These are phyloP conservation scores for Fusarium guadeloupense DNA, from an alignment of 2,329 filamentous ascomycete species.

Conservation along the genomic window DNA sequence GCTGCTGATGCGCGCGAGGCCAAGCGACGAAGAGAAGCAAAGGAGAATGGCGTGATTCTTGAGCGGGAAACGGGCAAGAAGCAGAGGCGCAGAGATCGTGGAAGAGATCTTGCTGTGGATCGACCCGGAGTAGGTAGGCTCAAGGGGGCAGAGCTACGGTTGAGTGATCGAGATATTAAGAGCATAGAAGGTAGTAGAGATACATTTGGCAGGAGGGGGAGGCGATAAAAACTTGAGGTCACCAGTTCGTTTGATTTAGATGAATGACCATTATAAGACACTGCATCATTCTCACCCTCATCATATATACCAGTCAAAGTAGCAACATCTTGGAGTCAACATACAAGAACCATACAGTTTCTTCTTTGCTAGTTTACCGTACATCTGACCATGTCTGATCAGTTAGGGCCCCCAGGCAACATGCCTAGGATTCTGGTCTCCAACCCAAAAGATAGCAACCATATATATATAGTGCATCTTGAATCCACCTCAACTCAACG, in stretches of 20 bases:
- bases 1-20: constrained; percentile 73
- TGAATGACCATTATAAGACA: background rate
- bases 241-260: background rate
- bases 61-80: constrained; percentile 64
- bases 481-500: constrained; percentile 10
- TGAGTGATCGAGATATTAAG: constrained; percentile 80
- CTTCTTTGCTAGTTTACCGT: constrained; percentile 25
- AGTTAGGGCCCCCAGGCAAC: constrained; percentile 15
- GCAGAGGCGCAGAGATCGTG: constrained; percentile 54
- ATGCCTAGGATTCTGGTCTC: constrained; percentile 25
- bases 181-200: constrained; percentile 69
- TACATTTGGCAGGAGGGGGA: constrained; percentile 53
- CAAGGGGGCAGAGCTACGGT: constrained; percentile 77
- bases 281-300: background rate
- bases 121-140: constrained; percentile 83
- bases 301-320: background rate
- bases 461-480: constrained; percentile 48
- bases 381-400: constrained; percentile 20
- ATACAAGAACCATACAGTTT: constrained; percentile 24
- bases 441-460: constrained; percentile 32
- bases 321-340: background rate
- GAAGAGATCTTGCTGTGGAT: constrained; percentile 70
- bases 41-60: constrained; percentile 89
- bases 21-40: constrained; percentile 79
- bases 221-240: constrained; percentile 28